Conservation (phyloP, 495 filamentous ascomycete genomes). For the Trichoderma asperelloides region DNA sequence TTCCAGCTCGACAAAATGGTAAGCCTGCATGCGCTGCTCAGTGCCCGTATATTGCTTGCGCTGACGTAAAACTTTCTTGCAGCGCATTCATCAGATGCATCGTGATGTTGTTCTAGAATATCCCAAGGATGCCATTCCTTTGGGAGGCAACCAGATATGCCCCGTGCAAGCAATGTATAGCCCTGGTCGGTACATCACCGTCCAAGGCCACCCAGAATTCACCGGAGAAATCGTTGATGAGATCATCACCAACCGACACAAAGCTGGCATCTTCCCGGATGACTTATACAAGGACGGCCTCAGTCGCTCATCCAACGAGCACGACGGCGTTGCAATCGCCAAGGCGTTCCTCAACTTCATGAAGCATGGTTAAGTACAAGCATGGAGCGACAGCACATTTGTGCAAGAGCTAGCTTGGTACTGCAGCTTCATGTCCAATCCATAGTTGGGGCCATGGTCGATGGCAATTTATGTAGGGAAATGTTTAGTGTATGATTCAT, state of each 20-base stretch:
- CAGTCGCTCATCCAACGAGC: conserved; percentile 49
- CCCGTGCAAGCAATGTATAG: conserved; percentile 74
- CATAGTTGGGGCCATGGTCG: too few relatives aligned
- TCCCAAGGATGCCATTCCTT: conserved; percentile 49
- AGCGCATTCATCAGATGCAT: conserved; percentile 89
- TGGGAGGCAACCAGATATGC: conserved; percentile 61
- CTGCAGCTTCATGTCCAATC: too few relatives aligned
- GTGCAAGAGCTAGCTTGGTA: neutral
- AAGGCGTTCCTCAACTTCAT: conserved; percentile 67
- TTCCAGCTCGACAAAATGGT: conserved; percentile 65
- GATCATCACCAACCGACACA: conserved; percentile 52
- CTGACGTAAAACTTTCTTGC: neutral
- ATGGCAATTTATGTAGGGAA: too few relatives aligned
- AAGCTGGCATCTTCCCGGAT: conserved; percentile 55
- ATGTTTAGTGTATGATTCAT: too few relatives aligned
- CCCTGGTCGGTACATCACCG: conserved; percentile 56
- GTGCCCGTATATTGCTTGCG: neutral
- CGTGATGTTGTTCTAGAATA: conserved; percentile 63
- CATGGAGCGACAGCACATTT: neutral
- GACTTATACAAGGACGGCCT: conserved; percentile 58
- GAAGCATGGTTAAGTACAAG: neutral
- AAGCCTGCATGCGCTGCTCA: conserved; percentile 18
- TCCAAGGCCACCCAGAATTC: conserved; percentile 93
- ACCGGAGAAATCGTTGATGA: conserved; percentile 63
- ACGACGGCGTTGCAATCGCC: conserved; percentile 68